A percentile compares a stretch with the other conserved stretches of the same genome.
Conservation (phyloP, 495 filamentous ascomycete species). For the Aspergillus campestris region DNA sequence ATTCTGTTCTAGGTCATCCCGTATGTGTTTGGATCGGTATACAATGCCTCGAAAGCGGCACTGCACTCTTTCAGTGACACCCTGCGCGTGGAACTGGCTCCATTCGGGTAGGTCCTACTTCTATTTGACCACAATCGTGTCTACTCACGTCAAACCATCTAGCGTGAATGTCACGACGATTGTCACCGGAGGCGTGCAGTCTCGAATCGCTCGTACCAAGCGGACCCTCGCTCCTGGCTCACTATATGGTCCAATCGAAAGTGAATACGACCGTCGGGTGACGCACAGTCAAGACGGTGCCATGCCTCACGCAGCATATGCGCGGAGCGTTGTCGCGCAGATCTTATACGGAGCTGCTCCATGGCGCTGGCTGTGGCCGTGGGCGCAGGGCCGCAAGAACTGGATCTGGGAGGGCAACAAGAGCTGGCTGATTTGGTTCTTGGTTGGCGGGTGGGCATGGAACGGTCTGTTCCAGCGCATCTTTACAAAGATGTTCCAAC, state of each 20-base stretch:
- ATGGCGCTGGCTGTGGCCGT: slow-evolving; percentile 42
- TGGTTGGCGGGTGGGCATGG: slow-evolving; percentile 38
- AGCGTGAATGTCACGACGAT: slow-evolving; percentile 48
- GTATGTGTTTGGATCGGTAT: slow-evolving; percentile 48
- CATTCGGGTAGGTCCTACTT: slow-evolving; percentile 28
- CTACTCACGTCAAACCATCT: not conserved
- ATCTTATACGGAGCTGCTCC: slow-evolving; percentile 39
- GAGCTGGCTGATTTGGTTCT: slow-evolving; percentile 40
- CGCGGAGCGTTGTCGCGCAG: slow-evolving; percentile 46
- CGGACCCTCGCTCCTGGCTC: slow-evolving; percentile 39
- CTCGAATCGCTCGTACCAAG: slow-evolving; percentile 45
- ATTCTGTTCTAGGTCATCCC: slow-evolving; percentile 33
- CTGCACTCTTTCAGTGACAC: slow-evolving; percentile 53
- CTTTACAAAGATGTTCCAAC: slow-evolving; percentile 40
- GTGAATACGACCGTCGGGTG: slow-evolving; percentile 43
- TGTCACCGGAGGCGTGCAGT: slow-evolving; percentile 55
- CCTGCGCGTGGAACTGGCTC: slow-evolving; percentile 46
- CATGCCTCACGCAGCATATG: slow-evolving; percentile 46
- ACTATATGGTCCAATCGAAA: slow-evolving; percentile 44
- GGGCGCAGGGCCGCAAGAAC: slow-evolving; percentile 31
- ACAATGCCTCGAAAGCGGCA: slow-evolving; percentile 59
- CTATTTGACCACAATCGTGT: not conserved
- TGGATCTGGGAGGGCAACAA: slow-evolving; percentile 49
- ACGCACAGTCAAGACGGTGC: slow-evolving; percentile 49
- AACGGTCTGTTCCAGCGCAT: slow-evolving; percentile 30